Evolutionary conservation across 192 early-diverging fungal species (phyloP), one percentile per base, ranked within the genome.

Genomic region (Ambispora gerdemannii): DNA sequence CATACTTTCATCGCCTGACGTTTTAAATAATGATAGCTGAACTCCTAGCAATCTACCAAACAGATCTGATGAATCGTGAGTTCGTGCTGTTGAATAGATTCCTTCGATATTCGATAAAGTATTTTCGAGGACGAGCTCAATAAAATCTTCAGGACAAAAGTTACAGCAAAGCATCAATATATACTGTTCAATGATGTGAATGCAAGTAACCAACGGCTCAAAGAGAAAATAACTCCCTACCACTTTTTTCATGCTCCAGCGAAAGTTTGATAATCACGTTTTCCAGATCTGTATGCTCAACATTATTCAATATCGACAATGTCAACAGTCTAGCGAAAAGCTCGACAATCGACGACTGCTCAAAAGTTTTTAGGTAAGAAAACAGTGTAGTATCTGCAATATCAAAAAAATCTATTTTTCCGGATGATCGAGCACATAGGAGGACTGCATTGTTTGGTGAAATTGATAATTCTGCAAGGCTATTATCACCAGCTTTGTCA

Each of bases 211-310:
- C n/a, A n/a, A n/a, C n/a, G n/a, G n/a, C n/a, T n/a, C n/a, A n/a
- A n/a, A n/a, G n/a, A n/a, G n/a, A n/a, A n/a, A n/a, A n/a, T n/a
- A n/a, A n/a, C n/a, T n/a, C n/a, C n/a, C n/a, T 38, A 69, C 67
- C 67, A 32, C 43, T n/a, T 17, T 24, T 4, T 30, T 50, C 28
- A 19, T 15, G 34, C 31, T 3, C 17, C 53, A 8, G 7, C 8
- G 67, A 15, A 53, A 30, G n/a, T 38, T 58, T 53, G 11, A 34
- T 53, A 34, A 69, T 24, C 3, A 69, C 34, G 56, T 69, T 69
- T 36, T 69, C 67, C 25, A 53, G 28, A 58, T 69, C 67, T n/a
- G 52, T 58, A 36, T 69, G 67, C 17, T 69, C 67, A 13, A 34
- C 56, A 11, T 69, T 69, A 30, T 69, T 69, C 30, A 69, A 22